Percentiles rank a stretch among this genome's conserved stretches.
These are phyloP conservation scores for Abrus precatorius DNA, from an alignment of 306 rosid species.

Conservation along the genomic window DNA sequence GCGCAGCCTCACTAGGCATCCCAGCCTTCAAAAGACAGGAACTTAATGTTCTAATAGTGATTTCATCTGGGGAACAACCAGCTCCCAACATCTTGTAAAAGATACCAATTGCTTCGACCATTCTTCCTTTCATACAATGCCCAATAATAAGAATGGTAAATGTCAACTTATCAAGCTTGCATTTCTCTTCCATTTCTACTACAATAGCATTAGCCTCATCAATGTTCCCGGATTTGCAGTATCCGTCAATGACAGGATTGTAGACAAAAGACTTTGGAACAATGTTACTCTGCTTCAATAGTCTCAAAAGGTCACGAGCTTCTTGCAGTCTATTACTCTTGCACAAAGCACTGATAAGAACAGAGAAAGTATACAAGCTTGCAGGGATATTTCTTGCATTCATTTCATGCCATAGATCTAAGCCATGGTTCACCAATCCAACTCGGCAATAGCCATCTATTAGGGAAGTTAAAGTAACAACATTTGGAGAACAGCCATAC, in stretches of 20 bases:
- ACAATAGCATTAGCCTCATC: slow-evolving; percentile 81
- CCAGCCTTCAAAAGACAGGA: slow-evolving; percentile 91
- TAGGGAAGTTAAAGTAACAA: slow-evolving; percentile 76
- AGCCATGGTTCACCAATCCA: slow-evolving; percentile 67
- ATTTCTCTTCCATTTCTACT: slow-evolving; percentile 78
- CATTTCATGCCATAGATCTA: slow-evolving; percentile 82
- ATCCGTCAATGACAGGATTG: slow-evolving; percentile 87
- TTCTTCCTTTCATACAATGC: slow-evolving; percentile 91
- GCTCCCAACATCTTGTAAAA: slow-evolving; percentile 79
- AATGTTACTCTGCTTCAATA: slow-evolving; percentile 59
- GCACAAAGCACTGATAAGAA: slow-evolving; percentile 79
- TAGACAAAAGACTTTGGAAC: slow-evolving; percentile 72
- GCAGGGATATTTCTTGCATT: slow-evolving; percentile 58
- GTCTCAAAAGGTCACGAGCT: slow-evolving; percentile 70
- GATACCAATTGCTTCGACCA: slow-evolving; percentile 70
- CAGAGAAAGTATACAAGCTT: slow-evolving; percentile 73
- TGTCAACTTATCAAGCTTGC: slow-evolving; percentile 80
- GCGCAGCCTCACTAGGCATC: slow-evolving; percentile 76
- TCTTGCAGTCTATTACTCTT: slow-evolving; percentile 73
- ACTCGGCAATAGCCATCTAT: slow-evolving; percentile 76
- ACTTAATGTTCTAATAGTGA: slow-evolving; percentile 69
- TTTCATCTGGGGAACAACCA: slow-evolving; percentile 75
- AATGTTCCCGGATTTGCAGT: slow-evolving; percentile 84
- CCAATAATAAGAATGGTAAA: slow-evolving; percentile 89
- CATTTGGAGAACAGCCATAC: slow-evolving; percentile 69